Base-by-base conservation (phyloP, 352 stramenopile genomes). In the Globisporangium takayamanum region DNA sequence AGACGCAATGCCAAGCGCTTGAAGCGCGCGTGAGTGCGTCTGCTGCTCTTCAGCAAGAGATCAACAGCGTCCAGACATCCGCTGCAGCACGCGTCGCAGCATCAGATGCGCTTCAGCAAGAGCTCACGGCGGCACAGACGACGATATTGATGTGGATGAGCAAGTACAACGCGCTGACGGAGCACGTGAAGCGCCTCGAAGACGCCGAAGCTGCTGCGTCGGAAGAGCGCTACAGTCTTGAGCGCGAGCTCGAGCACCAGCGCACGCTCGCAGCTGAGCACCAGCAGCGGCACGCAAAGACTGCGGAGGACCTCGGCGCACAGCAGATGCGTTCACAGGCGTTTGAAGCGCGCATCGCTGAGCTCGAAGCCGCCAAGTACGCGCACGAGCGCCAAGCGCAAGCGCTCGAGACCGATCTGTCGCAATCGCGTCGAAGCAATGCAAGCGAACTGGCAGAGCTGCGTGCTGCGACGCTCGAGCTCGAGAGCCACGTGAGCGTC, bases 91-190 rank as follows among this genome's bases (percentile, higher is more conserved):
- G 11, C 39, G 14, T 14, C 39, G 39, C 12, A n/a, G 39, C 39
- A 7, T 0, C 16, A 7, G 39, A 16, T 20, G 50, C 53, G 45
- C 42, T 85, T 2, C 65, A 25, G 2, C 59, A 83, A 28, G 74
- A 88, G 28, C 42, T 88, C n/a, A 53, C 59, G 2, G 72, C 82
- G 22, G 66, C 69, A 1, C 83, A 89, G 55, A 83, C 79, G 16
- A 69, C 76, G 3, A 74, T 87, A n/a, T 55, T 86, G 5, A 78
- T 77, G 74, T 88, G 78, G 78, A 87, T 85, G 73, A 85, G 60
- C 68, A 85, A 87, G 55, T 84, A 74, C 33, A 80, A 87, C 18
- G 55, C 61, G 4, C 37, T 73, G 1, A 60, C 53, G 7, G 69
- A 80, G 45, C 66, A 74, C 1, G 76, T 73, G 7, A 53, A 62